phyloP scores from a whole-genome alignment of 2,329 filamentous ascomycete genomes.

The Apiospora pterosperma region DNA sequence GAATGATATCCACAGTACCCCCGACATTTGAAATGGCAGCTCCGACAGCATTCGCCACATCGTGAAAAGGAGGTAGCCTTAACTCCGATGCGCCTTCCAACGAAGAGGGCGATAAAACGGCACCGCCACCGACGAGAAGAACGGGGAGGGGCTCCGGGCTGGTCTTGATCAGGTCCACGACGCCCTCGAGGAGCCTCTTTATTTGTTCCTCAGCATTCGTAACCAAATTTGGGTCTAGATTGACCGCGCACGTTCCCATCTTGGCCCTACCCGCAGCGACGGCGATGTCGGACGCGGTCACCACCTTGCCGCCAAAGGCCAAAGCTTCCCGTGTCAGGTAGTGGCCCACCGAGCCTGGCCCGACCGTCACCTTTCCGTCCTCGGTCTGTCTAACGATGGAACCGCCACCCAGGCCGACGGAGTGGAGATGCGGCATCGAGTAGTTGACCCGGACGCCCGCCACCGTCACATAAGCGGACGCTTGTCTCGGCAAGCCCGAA shows the following conservation, averaged over 20 bases:
- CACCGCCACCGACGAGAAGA: conserved; percentile 58
- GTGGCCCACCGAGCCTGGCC: conserved; percentile 57
- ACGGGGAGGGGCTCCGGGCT: conserved; percentile 52
- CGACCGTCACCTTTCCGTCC: conserved; percentile 39
- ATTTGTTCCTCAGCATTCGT: conserved; percentile 35
- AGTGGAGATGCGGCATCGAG: conserved; percentile 50
- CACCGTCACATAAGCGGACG: conserved; percentile 56
- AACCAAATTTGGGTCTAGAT: conserved; percentile 30
- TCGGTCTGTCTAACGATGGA: conserved; percentile 41
- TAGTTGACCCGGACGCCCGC: conserved; percentile 60
- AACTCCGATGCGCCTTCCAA: conserved; percentile 50
- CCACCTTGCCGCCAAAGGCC: conserved; percentile 50
- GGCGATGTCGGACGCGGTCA: conserved; percentile 55
- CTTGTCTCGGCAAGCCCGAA: conserved; percentile 58
- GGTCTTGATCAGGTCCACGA: conserved; percentile 58
- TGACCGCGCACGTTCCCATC: conserved; percentile 32
- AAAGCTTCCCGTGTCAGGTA: conserved; percentile 47
- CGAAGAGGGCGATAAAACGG: conserved; percentile 48
- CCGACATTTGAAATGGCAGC: conserved; percentile 47
- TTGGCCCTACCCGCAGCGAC: conserved; percentile 25
- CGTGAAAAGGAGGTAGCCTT: conserved; percentile 48
- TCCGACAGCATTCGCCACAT: conserved; percentile 60
- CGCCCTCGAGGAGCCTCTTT: conserved; percentile 49
- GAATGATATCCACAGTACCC: not conserved
- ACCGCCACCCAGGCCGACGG: conserved; percentile 54